Evolutionary conservation across 495 filamentous ascomycete genomes (phyloP), one percentile per base, ranked within the genome.

Genomic region (Neurospora intermedia): DNA sequence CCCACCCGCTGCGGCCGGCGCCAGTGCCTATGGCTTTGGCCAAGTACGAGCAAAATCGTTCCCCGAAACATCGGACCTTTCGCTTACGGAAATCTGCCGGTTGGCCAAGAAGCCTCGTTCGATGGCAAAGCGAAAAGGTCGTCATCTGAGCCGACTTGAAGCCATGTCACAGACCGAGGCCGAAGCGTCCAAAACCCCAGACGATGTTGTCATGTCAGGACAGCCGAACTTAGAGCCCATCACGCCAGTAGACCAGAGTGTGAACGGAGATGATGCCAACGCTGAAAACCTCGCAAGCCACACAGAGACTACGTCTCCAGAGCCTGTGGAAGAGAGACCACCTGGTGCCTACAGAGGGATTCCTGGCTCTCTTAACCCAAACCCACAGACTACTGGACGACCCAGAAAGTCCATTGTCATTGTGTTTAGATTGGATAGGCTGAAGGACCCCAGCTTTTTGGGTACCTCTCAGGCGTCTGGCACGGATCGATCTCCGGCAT

Each of bases 381-480:
- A 41, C 9, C 71, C 45, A 7, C 72, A 62, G 18, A 72, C 41
- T 41, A 39, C 39, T 35, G 72, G 75, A 31, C 59, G 69, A 15
- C 74, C 71, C 35, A 78, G 54, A 42, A 78, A 77, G 66, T 82
- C 83, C n/a, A 42, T 80, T 2, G 81, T 84, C 20, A 71, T 83
- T 3, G 77, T 79, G 43, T 80, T 84, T 42, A 78, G 75, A 62
- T 73, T 73, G 1, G 75, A 81, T 41, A 75, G 76, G 72, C 75
- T 83, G 27, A 83, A 80, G 59, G 62, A 76, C 69, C 73, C 69
- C 20, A 66, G 62, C 15, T 78, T 77, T 46, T 70, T 78, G 9
- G 15, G 31, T 43, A 46, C 38, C 39, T 4, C 70, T 71, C 70
- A 10, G 41, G 20, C 35, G 31, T 39, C n/a, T 20, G 35, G 20